Evolutionary conservation across 2,329 filamentous ascomycete species (phyloP).

Genomic region (Colletotrichum higginsianum): DNA sequence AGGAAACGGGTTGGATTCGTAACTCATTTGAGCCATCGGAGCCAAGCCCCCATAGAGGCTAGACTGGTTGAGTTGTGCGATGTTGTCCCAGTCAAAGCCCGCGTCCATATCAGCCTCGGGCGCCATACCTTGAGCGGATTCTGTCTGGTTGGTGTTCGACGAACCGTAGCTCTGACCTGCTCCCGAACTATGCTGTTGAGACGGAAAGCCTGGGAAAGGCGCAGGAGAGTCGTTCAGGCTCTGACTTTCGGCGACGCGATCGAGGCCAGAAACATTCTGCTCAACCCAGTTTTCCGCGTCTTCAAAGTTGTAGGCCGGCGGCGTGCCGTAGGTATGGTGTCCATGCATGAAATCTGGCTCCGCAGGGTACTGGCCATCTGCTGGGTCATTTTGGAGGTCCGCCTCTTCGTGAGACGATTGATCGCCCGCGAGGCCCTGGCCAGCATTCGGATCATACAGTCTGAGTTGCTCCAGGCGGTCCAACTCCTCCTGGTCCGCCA

Average conservation of each 20-base stretch:
- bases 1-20: neutral
- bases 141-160: neutral
- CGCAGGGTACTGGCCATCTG: neutral
- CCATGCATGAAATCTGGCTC: neutral
- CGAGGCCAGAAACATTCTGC: too few species aligned
- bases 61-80: too few species aligned
- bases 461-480: neutral
- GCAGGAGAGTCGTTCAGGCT: neutral
- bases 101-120: neutral
- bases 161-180: neutral
- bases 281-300: too few species aligned
- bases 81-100: neutral
- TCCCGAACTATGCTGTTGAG: neutral
- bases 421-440: neutral
- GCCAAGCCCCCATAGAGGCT: neutral
- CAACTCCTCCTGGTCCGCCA: neutral
- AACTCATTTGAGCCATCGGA: neutral
- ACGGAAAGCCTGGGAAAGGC: neutral
- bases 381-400: neutral
- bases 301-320: too few species aligned
- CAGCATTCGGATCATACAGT: neutral
- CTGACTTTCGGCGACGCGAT: neutral
- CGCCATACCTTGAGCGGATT: neutral
- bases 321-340: too few species aligned
- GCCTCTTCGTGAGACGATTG: neutral